Base-by-base conservation (phyloP, 768 basidiomycete species). In the Erythrobasidium yunnanense region DNA sequence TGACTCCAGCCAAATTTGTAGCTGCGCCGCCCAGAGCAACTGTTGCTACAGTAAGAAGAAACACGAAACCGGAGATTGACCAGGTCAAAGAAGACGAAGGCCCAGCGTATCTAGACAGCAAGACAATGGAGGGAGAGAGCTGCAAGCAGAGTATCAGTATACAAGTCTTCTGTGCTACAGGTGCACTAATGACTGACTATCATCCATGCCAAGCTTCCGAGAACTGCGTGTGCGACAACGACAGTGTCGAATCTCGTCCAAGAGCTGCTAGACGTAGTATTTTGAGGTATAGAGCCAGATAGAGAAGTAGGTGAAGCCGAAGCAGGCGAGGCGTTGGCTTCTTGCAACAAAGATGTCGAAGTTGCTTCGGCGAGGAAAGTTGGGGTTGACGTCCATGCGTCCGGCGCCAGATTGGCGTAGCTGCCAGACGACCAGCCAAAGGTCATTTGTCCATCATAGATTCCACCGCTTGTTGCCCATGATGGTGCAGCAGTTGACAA, bases 181-280 rank as follows among this genome's bases (percentile, higher is more conserved):
- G n/a, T n/a, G n/a, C n/a, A n/a, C n/a, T n/a, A n/a, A n/a, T n/a
- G n/a, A 62, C 60, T 18, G 17, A 63, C 60, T 18, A 63, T 63
- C n/a, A 63, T 20, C 60, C 60, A 63, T n/a, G 49, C 60, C n/a
- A 63, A 17, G 30, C 60, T 63, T 3, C 60, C 60, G 2, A 63
- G 8, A 7, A 51, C 60, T 23, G 60, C 60, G 34, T 63, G 60
- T 6, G 60, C 45, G 22, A 63, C 27, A 27, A 63, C 49, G 13
- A 63, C 22, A 25, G 33, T 63, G 47, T 63, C 60, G 32, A 25
- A 63, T 23, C 32, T 63, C 6, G 60, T 50, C 46, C 20, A 51
- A 42, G 38, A 11, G 11, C 38, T 42, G 38, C 38, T n/a, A n/a
- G 11, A n/a, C n/a, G 11, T n/a, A 42, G 38, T 11, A 42, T 42